Conservation (phyloP, 2,329 filamentous ascomycete genomes). For the Sporothrix curviconia region DNA sequence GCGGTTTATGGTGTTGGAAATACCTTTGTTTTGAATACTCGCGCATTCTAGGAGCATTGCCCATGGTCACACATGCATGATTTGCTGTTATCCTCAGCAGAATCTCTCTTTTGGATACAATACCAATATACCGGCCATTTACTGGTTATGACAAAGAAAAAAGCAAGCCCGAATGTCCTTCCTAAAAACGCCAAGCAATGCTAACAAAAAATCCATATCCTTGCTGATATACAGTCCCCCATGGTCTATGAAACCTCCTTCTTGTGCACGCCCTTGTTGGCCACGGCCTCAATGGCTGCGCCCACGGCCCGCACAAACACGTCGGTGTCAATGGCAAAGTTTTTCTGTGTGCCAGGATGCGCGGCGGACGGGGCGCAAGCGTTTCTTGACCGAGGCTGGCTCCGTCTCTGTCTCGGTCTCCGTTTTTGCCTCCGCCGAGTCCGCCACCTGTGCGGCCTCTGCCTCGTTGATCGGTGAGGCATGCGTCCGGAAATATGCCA, state of each 20-base stretch:
- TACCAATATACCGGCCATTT: no score
- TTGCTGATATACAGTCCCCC: no score
- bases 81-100: background rate
- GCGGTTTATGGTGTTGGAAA: no score
- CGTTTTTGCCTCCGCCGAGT: no score
- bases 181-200: no score
- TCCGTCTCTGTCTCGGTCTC: background rate
- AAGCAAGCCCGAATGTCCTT: no score
- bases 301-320: conserved; percentile 10
- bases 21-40: background rate
- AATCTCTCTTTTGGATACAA: no score
- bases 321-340: conserved; percentile 3
- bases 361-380: no score
- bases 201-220: no score
- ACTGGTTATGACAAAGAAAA: no score
- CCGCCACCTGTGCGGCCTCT: background rate
- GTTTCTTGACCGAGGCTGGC: background rate
- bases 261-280: conserved; percentile 11
- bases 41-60: no score
- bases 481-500: conserved; percentile 33
- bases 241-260: conserved; percentile 5
- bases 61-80: no score
- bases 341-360: conserved; percentile 10
- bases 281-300: conserved; percentile 13
- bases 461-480: conserved; percentile 14